These are phyloP conservation scores for Sphagnum tenellum DNA, from an alignment of 225 moss, liverwort and hornwort species.

Conservation along the genomic window DNA sequence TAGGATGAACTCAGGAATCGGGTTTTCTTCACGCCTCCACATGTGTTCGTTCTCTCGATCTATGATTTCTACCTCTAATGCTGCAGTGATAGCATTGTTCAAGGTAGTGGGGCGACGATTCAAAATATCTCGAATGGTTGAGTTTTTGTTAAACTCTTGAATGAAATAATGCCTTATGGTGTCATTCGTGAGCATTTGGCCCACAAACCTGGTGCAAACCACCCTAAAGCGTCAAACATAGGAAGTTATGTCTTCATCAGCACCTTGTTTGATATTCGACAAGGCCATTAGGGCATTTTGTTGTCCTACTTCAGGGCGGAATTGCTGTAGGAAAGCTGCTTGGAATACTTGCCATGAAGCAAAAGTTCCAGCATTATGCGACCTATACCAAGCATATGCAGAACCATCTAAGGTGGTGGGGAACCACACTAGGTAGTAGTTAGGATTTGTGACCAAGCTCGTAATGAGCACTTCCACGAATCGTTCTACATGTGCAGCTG, in stretches of 20 bases:
- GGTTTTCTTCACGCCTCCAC: not conserved
- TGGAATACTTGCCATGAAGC: not conserved
- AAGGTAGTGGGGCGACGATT: not conserved
- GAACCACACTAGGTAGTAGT: not conserved
- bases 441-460: not conserved
- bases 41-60: constrained; percentile 1
- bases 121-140: not conserved
- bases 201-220: not conserved
- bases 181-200: not conserved
- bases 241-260: not conserved
- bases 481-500: not conserved
- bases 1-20: constrained; percentile 1
- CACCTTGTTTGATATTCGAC: not conserved
- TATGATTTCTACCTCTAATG: not conserved
- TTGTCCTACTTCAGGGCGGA: constrained; percentile 1
- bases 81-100: not conserved
- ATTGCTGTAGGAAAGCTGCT: constrained; percentile 1
- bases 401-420: constrained; percentile 1
- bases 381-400: constrained; percentile 3
- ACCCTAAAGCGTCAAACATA: not conserved
- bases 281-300: not conserved
- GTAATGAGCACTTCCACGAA: not conserved
- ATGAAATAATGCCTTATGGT: not conserved
- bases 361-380: constrained; percentile 1
- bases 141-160: constrained; percentile 1